These are phyloP conservation scores for Xerocomus amazonicus DNA, from an alignment of 1,284 basidiomycete genomes.

Conservation along the genomic window DNA sequence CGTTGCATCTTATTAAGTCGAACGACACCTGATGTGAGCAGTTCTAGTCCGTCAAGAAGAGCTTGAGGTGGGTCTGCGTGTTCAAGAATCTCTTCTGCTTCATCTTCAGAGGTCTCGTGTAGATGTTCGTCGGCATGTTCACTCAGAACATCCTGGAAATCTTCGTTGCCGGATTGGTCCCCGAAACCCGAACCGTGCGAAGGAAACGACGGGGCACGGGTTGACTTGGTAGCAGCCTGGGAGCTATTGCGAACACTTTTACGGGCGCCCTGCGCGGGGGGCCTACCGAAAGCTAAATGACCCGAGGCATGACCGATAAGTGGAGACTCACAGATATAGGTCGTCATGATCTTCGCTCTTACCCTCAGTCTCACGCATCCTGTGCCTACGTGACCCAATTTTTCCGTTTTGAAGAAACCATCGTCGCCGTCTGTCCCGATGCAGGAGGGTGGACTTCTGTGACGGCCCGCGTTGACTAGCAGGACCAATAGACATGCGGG, in stretches of 20 bases:
- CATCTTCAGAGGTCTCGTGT: too few relatives aligned
- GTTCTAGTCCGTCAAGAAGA: slow-evolving; percentile 25
- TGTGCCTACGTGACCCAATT: slow-evolving; percentile 3
- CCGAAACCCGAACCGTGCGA: slow-evolving; percentile 9
- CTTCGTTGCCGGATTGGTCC: too few relatives aligned
- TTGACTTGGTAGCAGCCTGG: slow-evolving; percentile 12
- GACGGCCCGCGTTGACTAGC: slow-evolving; percentile 4
- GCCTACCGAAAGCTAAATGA: slow-evolving; percentile 9
- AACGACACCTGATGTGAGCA: slow-evolving; percentile 11
- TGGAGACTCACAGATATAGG: slow-evolving; percentile 12
- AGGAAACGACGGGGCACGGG: neutral
- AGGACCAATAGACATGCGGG: slow-evolving; percentile 25
- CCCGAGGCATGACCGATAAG: neutral
- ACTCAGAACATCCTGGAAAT: too few relatives aligned
- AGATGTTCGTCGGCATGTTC: too few relatives aligned
- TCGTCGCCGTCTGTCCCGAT: slow-evolving; percentile 17
- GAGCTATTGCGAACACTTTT: slow-evolving; percentile 14
- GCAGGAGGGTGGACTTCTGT: neutral
- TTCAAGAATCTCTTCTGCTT: neutral
- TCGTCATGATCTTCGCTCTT: neutral
- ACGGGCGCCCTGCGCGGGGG: neutral
- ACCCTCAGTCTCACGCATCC: neutral
- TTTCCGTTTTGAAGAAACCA: slow-evolving; percentile 19
- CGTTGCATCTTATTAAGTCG: slow-evolving; percentile 24
- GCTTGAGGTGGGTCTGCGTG: slow-evolving; percentile 15